Percentiles rank a stretch among this genome's conserved stretches.
Evolutionary conservation across 345 rosid genomes (phyloP).

Genomic region (Gossypium arboreum): DNA sequence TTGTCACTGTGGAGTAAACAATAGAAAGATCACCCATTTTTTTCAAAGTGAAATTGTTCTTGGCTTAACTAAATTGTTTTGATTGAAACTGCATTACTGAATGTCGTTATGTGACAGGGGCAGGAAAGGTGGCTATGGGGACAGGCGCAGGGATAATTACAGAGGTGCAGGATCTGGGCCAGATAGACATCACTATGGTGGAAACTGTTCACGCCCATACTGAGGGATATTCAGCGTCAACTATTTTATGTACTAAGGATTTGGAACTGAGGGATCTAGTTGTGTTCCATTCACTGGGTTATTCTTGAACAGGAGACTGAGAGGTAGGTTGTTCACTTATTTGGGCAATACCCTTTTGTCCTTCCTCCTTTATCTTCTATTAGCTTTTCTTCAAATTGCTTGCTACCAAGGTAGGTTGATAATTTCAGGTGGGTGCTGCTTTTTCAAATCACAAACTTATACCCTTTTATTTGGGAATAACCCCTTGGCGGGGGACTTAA

Average conservation of each 20-base stretch:
- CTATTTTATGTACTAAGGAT: slow-evolving; percentile 58
- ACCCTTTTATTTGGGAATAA: background rate
- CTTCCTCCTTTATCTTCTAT: slow-evolving; percentile 23
- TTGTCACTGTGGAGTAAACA: background rate
- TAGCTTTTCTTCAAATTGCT: slow-evolving; percentile 44
- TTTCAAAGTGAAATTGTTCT: background rate
- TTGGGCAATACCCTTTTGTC: slow-evolving; percentile 50
- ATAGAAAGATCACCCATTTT: background rate
- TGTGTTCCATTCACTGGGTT: slow-evolving; percentile 40
- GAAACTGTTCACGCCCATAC: slow-evolving; percentile 94
- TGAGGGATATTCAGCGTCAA: slow-evolving; percentile 37
- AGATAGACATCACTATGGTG: slow-evolving; percentile 77
- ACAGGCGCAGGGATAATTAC: slow-evolving; percentile 70
- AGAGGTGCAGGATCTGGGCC: slow-evolving; percentile 81
- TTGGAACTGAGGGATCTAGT: slow-evolving; percentile 45
- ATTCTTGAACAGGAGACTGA: slow-evolving; percentile 62
- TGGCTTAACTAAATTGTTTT: background rate
- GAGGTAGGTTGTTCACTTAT: slow-evolving; percentile 69
- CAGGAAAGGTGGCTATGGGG: slow-evolving; percentile 84
- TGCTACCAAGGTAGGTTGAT: slow-evolving; percentile 76
- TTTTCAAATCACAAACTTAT: slow-evolving; percentile 24
- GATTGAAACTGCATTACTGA: slow-evolving; percentile 13
- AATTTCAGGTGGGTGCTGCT: slow-evolving; percentile 72
- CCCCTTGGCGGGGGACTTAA: background rate
- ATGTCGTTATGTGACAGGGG: slow-evolving; percentile 45